Evolutionary conservation across 148 eudicot species (phyloP), one percentile per base, ranked within the genome.

Genomic region (Heliamphora exappendiculata): DNA sequence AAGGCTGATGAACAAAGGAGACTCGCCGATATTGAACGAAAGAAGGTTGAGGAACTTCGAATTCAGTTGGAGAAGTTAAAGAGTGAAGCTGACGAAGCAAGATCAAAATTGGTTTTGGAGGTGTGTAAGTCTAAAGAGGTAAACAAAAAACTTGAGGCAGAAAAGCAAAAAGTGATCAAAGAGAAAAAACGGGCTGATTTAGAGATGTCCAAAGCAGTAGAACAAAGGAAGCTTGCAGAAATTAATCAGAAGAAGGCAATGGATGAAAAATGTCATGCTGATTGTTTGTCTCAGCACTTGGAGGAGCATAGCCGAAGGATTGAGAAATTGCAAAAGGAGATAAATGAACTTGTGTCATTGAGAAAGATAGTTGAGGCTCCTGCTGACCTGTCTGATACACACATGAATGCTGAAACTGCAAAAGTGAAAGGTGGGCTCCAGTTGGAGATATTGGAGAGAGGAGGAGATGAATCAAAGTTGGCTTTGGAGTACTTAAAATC

Each of bases 1-100:
- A 83, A 81, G 81, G 87, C 82, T 24, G 84, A 80, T 66, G 90
- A 89, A 72, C 85, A 88, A 22, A 77, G 59, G 69, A 84, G 81
- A 74, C 75, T 80, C 54, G 88, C 85, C 81, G 75, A 81, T 79
- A 75, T 55, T 33, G 90, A 82, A 72, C 76, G 76, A 66, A 80
- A 81, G 75, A 84, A 82, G 78, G 79, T 77, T 37, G 86, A 89
- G 75, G 89, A 86, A 69, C 20, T 24, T 75, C 63, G 69, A 55
- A 14, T 62, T 73, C 79, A 72, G 81, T 71, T 82, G 83, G 90
- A 91, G 78, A 85, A 57, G 31, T 77, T 88, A 28, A 87, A 81
- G 79, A 76, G 6, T 29, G 94, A 91, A 79, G 72, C 72, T 37
- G 79, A 81, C 63, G 82, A 78, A 67, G 57, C 70, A 62, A 85